Base-by-base conservation (phyloP, 768 basidiomycete species). In the Boletus subcaerulescens region DNA sequence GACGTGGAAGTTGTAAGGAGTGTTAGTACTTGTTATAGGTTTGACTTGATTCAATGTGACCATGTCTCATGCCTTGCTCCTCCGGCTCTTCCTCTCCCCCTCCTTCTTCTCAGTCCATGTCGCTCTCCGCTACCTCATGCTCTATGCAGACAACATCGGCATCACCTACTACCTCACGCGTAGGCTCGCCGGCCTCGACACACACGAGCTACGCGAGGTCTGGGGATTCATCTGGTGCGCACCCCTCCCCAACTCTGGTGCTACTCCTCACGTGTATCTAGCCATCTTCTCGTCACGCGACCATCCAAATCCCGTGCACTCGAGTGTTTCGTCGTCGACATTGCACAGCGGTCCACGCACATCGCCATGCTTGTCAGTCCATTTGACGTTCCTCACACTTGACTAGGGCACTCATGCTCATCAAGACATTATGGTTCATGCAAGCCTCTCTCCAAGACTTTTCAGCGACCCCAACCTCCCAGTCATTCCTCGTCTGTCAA, bases 391-490 rank as follows among this genome's bases (percentile, higher is more conserved):
- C 59, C 45, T 60, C 35, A 56, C 42, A 18, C 31, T 59, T 57
- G 50, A 50, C 39, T 41, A 56, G 51, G 22, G 20, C 46, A 15
- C 60, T 64, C 33, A 61, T 45, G 26, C 22, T 26, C 46, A 22
- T 24, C 9, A 67, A 95, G 93, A 98, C 97, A 0, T 74, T 99
- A 43, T 98, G 96, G 94, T 97, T 95, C 73, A 95, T 98, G 89
- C 97, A 98, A 81, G 92, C 96, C 15, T 85, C 90, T 26, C 78
- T 99, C 18, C 84, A 83, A 53, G 97, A 99, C 71, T 77, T 98
- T 9, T 80, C 56, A 45, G 55, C 61, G 11, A 41, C 63, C 72
- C 43, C 78, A 14, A 80, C 84, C 45, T 86, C 92, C 3, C 81
- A 75, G 41, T 91, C 93, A 1, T 98, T 98, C 73, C 75, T 83